Evolutionary conservation across 139 green algal genomes (phyloP), one percentile per base, ranked within the genome.

Genomic region (Micromonas commoda): DNA sequence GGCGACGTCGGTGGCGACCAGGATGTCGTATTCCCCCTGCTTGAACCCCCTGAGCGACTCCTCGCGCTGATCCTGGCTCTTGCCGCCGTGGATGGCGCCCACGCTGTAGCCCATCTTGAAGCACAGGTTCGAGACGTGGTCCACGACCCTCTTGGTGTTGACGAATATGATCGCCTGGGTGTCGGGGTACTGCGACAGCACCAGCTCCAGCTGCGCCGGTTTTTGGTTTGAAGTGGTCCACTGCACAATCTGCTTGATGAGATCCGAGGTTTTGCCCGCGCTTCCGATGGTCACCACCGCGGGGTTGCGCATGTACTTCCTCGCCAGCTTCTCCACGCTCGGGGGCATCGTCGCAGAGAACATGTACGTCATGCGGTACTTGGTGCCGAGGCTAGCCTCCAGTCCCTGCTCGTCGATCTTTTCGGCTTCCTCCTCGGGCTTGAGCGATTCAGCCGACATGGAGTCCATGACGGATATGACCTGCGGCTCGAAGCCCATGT

Each of bases 311-410:
- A 95, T 77, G 81, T 93, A 95, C 82, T 93, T 96, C 24, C 88
- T 85, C 6, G 94, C 94, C 5, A 87, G 76, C 1, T 77, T 64
- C 68, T 87, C 83, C 64, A 98, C 94, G 0, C 88, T 82, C 0
- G 93, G 84, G 0, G 94, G 95, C 95, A 99, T 99, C 75, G 95
- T 99, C 33, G 95, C 95, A 33, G 71, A 84, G 83, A 99, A 99
- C 95, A 99, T 99, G 86, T 97, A 97, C 29, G 95, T 98, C n/a
- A 91, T 97, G 78, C 95, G 87, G 86, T 98, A 99, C 64, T 91
- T 60, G 28, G 31, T 68, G 64, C 23, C n/a, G 34, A 3, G 34
- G 3, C 53, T 28, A 13, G 26, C 67, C 0, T 88, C 84, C 23
- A 86, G 28, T 13, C 26, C 64, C 23, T 65, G n/a, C 4, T 9